Conservation (phyloP, 2,329 filamentous ascomycete species). For the Fusarium sp. region DNA sequence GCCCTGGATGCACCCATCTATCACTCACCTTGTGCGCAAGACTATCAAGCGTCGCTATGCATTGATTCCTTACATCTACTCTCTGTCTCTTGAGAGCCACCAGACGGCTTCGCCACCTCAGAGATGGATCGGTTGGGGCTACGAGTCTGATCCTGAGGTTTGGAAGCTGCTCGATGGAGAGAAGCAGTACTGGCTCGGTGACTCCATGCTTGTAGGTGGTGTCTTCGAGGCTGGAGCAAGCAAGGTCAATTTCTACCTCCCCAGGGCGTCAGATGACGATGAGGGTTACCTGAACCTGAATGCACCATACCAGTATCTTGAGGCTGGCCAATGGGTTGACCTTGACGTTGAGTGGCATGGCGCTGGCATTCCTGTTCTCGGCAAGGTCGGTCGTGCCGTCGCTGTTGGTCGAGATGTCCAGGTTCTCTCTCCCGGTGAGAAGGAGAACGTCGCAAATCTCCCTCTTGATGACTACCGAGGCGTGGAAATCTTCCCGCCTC, state of each 20-base stretch:
- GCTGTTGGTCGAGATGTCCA: constrained; percentile 50
- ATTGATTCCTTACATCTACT: constrained; percentile 76
- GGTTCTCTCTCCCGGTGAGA: constrained; percentile 47
- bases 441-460: constrained; percentile 49
- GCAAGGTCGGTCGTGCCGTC: constrained; percentile 51
- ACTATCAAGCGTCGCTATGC: constrained; percentile 76
- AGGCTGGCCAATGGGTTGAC: constrained; percentile 52
- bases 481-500: constrained; percentile 54
- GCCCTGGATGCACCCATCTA: constrained; percentile 79
- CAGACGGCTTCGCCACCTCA: constrained; percentile 68
- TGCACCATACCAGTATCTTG: constrained; percentile 64
- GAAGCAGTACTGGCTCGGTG: constrained; percentile 77
- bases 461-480: constrained; percentile 53
- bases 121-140: constrained; percentile 78
- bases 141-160: constrained; percentile 70
- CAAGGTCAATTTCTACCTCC: constrained; percentile 68
- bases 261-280: constrained; percentile 60
- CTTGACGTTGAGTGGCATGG: constrained; percentile 54
- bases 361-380: constrained; percentile 51
- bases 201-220: constrained; percentile 70
- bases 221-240: constrained; percentile 68
- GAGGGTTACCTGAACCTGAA: constrained; percentile 70
- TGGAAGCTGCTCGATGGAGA: constrained; percentile 74
- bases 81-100: constrained; percentile 69
- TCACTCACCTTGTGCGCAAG: constrained; percentile 67